phyloP scores from a whole-genome alignment of 192 early-diverging fungal species.

The Mortierella claussenii region DNA sequence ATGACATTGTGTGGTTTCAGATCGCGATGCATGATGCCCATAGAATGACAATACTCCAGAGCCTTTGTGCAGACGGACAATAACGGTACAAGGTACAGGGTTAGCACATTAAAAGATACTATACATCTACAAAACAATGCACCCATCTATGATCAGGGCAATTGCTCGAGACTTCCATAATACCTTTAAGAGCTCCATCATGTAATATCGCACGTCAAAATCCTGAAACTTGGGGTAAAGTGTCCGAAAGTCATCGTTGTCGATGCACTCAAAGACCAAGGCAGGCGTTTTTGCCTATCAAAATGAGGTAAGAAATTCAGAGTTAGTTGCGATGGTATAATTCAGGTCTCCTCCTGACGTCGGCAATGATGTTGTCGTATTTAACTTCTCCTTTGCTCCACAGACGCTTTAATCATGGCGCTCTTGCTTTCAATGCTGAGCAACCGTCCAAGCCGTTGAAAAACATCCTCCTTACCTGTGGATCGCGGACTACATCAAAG shows the following conservation, averaged over 20 bases:
- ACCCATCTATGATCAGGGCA: too few species aligned
- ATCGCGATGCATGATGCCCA: constrained; percentile 99
- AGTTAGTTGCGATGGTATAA: background rate
- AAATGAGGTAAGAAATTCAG: background rate
- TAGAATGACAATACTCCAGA: constrained; percentile 95
- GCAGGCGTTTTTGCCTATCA: constrained; percentile 91
- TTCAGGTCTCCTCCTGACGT: too few species aligned
- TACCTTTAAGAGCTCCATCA: constrained; percentile 93
- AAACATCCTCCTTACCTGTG: constrained; percentile 80
- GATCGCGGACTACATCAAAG: constrained; percentile 93
- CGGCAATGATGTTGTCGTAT: too few species aligned
- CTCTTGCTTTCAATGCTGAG: too few species aligned
- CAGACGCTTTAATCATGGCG: background rate
- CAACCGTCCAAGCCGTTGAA: too few species aligned
- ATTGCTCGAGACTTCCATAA: too few species aligned
- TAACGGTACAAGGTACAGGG: too few species aligned
- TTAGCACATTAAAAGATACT: too few species aligned
- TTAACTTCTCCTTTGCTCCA: too few species aligned
- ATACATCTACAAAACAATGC: too few species aligned
- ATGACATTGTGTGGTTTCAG: constrained; percentile 99
- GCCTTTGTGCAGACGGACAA: too few species aligned
- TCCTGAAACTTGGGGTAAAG: constrained; percentile 95
- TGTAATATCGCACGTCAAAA: constrained; percentile 95
- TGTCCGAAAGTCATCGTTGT: constrained; percentile 95
- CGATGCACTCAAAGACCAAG: constrained; percentile 94